These are phyloP conservation scores for Leishmania tropica DNA, from an alignment of 208 protist genomes.

Conservation along the genomic window DNA sequence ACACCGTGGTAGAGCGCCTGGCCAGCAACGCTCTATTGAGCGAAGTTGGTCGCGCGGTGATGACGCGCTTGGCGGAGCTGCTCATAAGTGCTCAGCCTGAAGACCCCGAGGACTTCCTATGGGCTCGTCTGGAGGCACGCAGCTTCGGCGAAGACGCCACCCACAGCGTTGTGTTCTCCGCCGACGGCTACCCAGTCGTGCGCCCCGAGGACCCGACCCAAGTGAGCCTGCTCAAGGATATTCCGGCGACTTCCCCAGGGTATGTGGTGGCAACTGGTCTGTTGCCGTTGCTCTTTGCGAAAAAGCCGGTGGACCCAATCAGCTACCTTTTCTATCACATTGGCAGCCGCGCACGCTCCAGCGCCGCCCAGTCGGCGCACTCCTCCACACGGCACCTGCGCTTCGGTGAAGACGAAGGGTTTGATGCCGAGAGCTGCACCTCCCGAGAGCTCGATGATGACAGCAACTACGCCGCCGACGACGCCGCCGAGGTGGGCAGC, in stretches of 20 bases:
- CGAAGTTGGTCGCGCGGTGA: constrained; percentile 23
- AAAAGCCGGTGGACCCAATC: constrained; percentile 64
- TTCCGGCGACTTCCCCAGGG: constrained; percentile 42
- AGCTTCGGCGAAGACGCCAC: constrained; percentile 47
- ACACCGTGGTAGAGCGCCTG: constrained; percentile 63
- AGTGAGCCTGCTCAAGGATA: constrained; percentile 48
- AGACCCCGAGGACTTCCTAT: constrained; percentile 67
- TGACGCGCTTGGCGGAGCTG: constrained; percentile 38
- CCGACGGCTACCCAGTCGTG: constrained; percentile 30
- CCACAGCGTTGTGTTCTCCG: constrained; percentile 23
- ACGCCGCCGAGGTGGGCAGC: constrained; percentile 25
- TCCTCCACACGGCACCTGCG: constrained; percentile 37
- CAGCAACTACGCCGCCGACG: constrained; percentile 27
- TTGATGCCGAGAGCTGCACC: constrained; percentile 44
- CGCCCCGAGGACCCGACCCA: constrained; percentile 50
- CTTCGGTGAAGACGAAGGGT: constrained; percentile 17
- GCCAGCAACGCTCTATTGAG: constrained; percentile 38
- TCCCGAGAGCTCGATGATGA: constrained; percentile 47
- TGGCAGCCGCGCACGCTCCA: constrained; percentile 37
- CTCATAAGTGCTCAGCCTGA: constrained; percentile 55
- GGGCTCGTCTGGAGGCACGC: constrained; percentile 49
- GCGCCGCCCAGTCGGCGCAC: constrained; percentile 38
- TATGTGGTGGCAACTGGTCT: constrained; percentile 48
- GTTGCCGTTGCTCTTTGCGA: constrained; percentile 57
- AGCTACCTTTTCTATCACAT: constrained; percentile 73